Evolutionary conservation across 495 filamentous ascomycete species (phyloP).

Genomic region (Cairneyella variabilis): DNA sequence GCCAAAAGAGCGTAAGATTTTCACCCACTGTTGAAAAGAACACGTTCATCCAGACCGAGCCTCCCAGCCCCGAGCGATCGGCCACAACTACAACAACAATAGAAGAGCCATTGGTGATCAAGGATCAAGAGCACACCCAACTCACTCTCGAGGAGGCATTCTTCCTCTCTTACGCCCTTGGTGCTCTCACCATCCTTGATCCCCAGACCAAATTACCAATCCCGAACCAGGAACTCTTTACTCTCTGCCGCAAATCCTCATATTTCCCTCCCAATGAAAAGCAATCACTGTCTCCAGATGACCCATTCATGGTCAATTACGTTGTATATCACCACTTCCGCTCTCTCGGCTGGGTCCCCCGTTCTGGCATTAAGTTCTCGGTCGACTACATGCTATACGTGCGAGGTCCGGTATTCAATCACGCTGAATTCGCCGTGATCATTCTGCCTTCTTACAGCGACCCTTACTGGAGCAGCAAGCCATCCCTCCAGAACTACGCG

Average conservation of each 20-base stretch:
- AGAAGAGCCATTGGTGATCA: slow-evolving; percentile 33
- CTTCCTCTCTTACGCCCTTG: slow-evolving; percentile 81
- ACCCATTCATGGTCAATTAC: slow-evolving; percentile 83
- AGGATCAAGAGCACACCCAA: slow-evolving; percentile 88
- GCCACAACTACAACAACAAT: background rate
- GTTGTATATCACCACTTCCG: slow-evolving; percentile 94
- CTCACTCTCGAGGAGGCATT: slow-evolving; percentile 87
- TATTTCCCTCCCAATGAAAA: slow-evolving; percentile 52
- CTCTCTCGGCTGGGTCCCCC: slow-evolving; percentile 93
- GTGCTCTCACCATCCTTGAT: slow-evolving; percentile 65
- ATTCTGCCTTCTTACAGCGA: slow-evolving; percentile 80
- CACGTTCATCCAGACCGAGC: slow-evolving; percentile 46
- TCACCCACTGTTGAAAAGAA: slow-evolving; percentile 57
- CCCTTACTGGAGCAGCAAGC: slow-evolving; percentile 58
- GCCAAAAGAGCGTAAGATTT: slow-evolving; percentile 58
- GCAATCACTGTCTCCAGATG: slow-evolving; percentile 54
- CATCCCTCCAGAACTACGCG: slow-evolving; percentile 23
- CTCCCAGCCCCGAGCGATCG: slow-evolving; percentile 33
- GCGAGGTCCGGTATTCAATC: slow-evolving; percentile 88
- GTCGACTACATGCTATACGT: slow-evolving; percentile 92
- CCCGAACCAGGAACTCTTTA: slow-evolving; percentile 50
- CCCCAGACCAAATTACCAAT: slow-evolving; percentile 45
- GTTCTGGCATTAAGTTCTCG: slow-evolving; percentile 90
- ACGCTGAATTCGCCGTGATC: slow-evolving; percentile 87
- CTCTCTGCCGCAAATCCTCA: slow-evolving; percentile 62